Evolutionary conservation across 805 yeast genomes (phyloP), one percentile per base, ranked within the genome.

Genomic region (Candida caryicola): DNA sequence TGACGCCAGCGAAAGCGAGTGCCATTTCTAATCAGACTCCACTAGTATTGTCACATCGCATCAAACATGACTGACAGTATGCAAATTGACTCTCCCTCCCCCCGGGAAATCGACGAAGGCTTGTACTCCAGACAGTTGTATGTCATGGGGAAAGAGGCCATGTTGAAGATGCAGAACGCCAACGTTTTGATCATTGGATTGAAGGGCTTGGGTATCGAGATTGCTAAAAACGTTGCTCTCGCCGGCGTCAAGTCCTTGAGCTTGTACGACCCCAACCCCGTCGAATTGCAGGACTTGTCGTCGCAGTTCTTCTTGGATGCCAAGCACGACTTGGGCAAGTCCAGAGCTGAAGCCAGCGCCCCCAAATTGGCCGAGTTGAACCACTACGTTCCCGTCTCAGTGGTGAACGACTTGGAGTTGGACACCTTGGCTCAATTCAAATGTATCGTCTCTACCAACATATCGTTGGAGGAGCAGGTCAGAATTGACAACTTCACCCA

Each of bases 91-190:
- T 50, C 65, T 26, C 74, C 73, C 34, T 53, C 62, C 17, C 59
- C 57, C 8, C 31, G 34, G 29, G 46, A 64, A 44, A 91, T 93
- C 54, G 99, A 93, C 60, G 99, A 93, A 72, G 75, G 95, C 41
- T 76, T 93, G 50, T 93, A 93, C 74, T 90, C 98, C 28, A 87
- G 99, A 62, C 99, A 93, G 69, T 77, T 93, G 63, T 88, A 91
- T 54, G 99, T 93, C 36, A 67, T 93, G 48, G 99, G 99, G 45
- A 89, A 87, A 54, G 99, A 93, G 49, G 99, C 99, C 36, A 93
- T 93, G 99, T 71, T 90, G 52, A 86, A 88, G 62, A 86, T 93
- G 97, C 96, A 90, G 54, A 74, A 78, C 49, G 89, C 98, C 17
- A 88, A 85, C 52, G 96, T 93, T n/a, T 76, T 93, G 34, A 74